phyloP scores from a whole-genome alignment of 495 filamentous ascomycete genomes.

The Podospora tetraspora region DNA sequence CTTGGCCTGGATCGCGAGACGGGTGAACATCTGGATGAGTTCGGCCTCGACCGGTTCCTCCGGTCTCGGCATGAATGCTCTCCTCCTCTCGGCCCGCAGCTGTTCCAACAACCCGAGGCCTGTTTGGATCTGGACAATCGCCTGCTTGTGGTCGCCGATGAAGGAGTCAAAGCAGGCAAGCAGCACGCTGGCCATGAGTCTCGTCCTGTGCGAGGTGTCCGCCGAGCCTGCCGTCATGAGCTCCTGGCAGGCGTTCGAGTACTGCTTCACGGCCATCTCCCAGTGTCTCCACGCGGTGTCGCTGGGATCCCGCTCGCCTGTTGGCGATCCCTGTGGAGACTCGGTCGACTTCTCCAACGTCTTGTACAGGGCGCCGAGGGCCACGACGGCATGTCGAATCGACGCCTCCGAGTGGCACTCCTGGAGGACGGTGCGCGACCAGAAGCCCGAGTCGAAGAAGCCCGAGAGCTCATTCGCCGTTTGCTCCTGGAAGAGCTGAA shows the following conservation, averaged over 20 bases:
- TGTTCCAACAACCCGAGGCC: slow-evolving; percentile 42
- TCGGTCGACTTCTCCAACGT: slow-evolving; percentile 50
- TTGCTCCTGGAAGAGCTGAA: slow-evolving; percentile 54
- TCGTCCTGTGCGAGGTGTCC: slow-evolving; percentile 38
- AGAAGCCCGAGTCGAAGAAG: slow-evolving; percentile 59
- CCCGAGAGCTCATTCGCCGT: slow-evolving; percentile 56
- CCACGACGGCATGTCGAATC: slow-evolving; percentile 61
- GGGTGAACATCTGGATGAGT: slow-evolving; percentile 53
- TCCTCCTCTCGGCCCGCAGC: slow-evolving; percentile 37
- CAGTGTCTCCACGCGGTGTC: slow-evolving; percentile 39
- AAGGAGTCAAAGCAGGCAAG: slow-evolving; percentile 49
- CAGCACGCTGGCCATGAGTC: slow-evolving; percentile 46
- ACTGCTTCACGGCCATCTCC: slow-evolving; percentile 42
- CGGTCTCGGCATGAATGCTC: slow-evolving; percentile 33
- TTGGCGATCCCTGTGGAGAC: slow-evolving; percentile 41
- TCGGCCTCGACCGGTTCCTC: slow-evolving; percentile 51
- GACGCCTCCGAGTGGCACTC: slow-evolving; percentile 56
- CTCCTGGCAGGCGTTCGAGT: slow-evolving; percentile 38
- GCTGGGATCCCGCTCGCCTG: slow-evolving; percentile 21
- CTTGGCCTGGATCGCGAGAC: slow-evolving; percentile 53
- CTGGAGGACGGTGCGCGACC: slow-evolving; percentile 53
- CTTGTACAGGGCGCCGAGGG: slow-evolving; percentile 59
- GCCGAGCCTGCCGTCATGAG: slow-evolving; percentile 29
- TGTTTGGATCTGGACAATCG: slow-evolving; percentile 42
- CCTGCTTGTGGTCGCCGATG: slow-evolving; percentile 46